Evolutionary conservation across 169 alveolate genomes (phyloP).

Genomic region (Cardiosporidium cionae): DNA sequence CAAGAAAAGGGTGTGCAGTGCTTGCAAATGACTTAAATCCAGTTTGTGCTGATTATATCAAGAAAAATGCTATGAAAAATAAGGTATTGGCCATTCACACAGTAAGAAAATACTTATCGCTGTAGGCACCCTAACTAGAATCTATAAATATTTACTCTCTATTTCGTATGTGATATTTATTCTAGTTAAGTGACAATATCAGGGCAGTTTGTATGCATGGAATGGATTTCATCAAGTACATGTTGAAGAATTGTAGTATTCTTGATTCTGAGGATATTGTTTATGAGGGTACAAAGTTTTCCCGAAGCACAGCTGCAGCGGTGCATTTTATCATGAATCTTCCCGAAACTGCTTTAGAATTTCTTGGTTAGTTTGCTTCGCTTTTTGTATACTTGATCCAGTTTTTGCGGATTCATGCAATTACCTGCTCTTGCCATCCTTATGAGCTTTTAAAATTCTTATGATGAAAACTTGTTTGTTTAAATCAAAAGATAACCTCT

Average conservation of each 20-base stretch:
- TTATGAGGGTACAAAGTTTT: conserved; percentile 32
- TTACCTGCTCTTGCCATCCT: too few species aligned
- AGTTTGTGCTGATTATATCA: conserved; percentile 56
- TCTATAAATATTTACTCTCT: not conserved
- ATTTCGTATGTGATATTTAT: not conserved
- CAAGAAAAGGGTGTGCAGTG: conserved; percentile 68
- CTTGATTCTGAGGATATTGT: not conserved
- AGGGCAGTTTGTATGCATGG: conserved; percentile 65
- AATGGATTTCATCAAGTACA: conserved; percentile 45
- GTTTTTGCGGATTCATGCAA: too few species aligned
- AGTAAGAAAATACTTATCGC: not conserved
- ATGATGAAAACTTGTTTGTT: too few species aligned
- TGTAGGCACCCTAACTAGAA: not conserved
- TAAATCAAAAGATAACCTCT: too few species aligned
- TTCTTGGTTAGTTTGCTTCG: conserved; percentile 63
- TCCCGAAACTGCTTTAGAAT: conserved; percentile 75
- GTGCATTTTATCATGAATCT: conserved; percentile 77
- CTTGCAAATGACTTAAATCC: conserved; percentile 82
- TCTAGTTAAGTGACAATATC: not conserved
- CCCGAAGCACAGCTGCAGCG: conserved; percentile 38
- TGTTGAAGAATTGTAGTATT: conserved; percentile 2
- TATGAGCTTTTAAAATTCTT: too few species aligned
- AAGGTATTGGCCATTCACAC: conserved; percentile 36
- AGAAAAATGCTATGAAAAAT: conserved; percentile 58
- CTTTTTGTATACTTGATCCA: too few species aligned